These are phyloP conservation scores for Scheffersomyces parashehatae DNA, from an alignment of 1,139 yeast genomes.

Conservation along the genomic window DNA sequence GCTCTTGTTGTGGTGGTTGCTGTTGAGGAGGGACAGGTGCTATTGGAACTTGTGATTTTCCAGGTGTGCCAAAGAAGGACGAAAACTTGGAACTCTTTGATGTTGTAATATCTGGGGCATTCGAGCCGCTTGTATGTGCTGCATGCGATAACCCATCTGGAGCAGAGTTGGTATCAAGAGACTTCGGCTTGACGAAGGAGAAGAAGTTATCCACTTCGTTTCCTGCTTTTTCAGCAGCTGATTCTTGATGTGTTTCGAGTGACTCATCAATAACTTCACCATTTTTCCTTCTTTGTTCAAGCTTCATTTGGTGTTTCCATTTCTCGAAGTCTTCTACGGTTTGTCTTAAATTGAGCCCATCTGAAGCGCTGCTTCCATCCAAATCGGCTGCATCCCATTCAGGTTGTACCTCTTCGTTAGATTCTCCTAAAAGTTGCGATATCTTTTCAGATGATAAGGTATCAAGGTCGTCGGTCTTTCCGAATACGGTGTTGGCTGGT, in stretches of 20 bases:
- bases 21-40: conserved; percentile 3
- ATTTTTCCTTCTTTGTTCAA: conserved; percentile 53
- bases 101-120: not conserved
- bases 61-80: conserved; percentile 39
- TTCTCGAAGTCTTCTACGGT: conserved; percentile 71
- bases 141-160: conserved; percentile 2
- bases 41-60: conserved; percentile 9
- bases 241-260: conserved; percentile 1
- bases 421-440: conserved; percentile 36
- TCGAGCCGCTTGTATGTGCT: not conserved
- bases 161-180: conserved; percentile 4
- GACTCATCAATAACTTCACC: conserved; percentile 32
- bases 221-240: conserved; percentile 26
- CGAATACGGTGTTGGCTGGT: conserved; percentile 18
- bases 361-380: conserved; percentile 7
- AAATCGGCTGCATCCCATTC: conserved; percentile 52
- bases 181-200: conserved; percentile 41
- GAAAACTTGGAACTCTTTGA: conserved; percentile 48
- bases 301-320: conserved; percentile 65
- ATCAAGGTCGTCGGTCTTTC: conserved; percentile 27
- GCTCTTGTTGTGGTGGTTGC: not conserved
- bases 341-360: conserved; percentile 49
- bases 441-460: conserved; percentile 30
- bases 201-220: conserved; percentile 57
- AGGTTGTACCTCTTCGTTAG: conserved; percentile 47